Conservation (phyloP, 768 basidiomycete species). For the Rhodotorula kratochvilovae region DNA sequence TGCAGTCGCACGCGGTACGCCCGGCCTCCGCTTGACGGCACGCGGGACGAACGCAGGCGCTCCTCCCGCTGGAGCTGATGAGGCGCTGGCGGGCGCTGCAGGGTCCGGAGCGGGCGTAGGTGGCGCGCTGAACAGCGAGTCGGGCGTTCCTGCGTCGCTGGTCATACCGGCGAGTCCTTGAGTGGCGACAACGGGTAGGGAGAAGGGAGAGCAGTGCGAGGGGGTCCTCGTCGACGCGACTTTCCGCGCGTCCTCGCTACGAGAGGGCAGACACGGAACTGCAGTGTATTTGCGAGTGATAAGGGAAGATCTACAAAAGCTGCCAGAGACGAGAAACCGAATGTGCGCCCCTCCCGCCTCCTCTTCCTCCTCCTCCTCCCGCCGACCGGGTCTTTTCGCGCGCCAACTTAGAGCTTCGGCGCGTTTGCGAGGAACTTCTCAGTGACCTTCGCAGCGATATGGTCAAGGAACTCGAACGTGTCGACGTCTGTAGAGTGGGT, state of each 20-base stretch:
- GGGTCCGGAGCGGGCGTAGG: background rate
- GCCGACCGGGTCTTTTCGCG: background rate
- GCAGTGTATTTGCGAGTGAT: too few relatives aligned
- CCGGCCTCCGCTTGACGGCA: slow-evolving; percentile 9
- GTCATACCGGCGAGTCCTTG: background rate
- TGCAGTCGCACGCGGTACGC: background rate
- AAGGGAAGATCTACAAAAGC: too few relatives aligned
- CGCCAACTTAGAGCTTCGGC: slow-evolving; percentile 13
- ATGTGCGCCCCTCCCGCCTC: too few relatives aligned
- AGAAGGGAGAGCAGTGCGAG: too few relatives aligned
- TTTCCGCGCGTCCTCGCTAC: background rate
- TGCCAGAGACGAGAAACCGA: too few relatives aligned
- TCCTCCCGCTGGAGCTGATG: too few relatives aligned
- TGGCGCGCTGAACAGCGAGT: background rate
- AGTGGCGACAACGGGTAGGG: too few relatives aligned
- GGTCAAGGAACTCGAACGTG: background rate
- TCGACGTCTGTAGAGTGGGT: background rate
- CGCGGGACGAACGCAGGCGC: slow-evolving; percentile 17
- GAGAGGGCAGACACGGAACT: too few relatives aligned
- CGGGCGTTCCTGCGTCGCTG: background rate
- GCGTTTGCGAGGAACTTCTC: slow-evolving; percentile 17
- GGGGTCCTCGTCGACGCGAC: background rate
- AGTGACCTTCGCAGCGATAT: slow-evolving; percentile 21
- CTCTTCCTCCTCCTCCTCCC: too few relatives aligned
- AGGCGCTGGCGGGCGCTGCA: background rate